phyloP scores from a whole-genome alignment of 257 asterid genomes.

The Capsicum baccatum region DNA sequence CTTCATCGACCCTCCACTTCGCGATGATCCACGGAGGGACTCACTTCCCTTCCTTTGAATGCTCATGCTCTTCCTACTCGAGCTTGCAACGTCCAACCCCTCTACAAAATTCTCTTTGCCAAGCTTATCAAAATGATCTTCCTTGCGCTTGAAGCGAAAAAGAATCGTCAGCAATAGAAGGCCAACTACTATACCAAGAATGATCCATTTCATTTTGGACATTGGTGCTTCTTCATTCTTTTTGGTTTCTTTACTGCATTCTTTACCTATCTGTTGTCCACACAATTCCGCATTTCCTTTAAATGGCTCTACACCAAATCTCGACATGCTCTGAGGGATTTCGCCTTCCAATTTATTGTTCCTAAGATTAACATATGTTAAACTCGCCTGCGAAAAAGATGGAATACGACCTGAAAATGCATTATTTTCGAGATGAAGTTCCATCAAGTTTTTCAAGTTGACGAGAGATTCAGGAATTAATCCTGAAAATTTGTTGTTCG shows the following conservation, averaged over 20 bases:
- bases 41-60: slow-evolving; percentile 41
- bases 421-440: slow-evolving; percentile 52
- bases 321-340: slow-evolving; percentile 61
- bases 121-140: slow-evolving; percentile 45
- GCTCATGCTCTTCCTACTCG: slow-evolving; percentile 40
- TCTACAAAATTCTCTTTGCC: slow-evolving; percentile 61
- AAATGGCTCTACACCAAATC: slow-evolving; percentile 52
- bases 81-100: slow-evolving; percentile 47
- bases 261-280: slow-evolving; percentile 53
- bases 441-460: slow-evolving; percentile 41
- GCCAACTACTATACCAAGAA: slow-evolving; percentile 56
- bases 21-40: slow-evolving; percentile 42
- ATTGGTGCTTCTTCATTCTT: slow-evolving; percentile 28
- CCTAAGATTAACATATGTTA: slow-evolving; percentile 45
- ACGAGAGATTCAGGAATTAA: slow-evolving; percentile 58
- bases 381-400: slow-evolving; percentile 43
- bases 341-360: slow-evolving; percentile 71
- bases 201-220: slow-evolving; percentile 57
- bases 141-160: slow-evolving; percentile 51
- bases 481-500: slow-evolving; percentile 62
- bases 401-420: slow-evolving; percentile 71
- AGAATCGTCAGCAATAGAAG: slow-evolving; percentile 59
- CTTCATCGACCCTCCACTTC: slow-evolving; percentile 34
- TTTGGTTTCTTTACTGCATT: slow-evolving; percentile 37
- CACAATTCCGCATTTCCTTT: slow-evolving; percentile 66